A percentile compares a stretch with the other conserved stretches of the same genome.
These are phyloP conservation scores for Termitomyces sp. DNA, from an alignment of 768 basidiomycete species.

Conservation along the genomic window DNA sequence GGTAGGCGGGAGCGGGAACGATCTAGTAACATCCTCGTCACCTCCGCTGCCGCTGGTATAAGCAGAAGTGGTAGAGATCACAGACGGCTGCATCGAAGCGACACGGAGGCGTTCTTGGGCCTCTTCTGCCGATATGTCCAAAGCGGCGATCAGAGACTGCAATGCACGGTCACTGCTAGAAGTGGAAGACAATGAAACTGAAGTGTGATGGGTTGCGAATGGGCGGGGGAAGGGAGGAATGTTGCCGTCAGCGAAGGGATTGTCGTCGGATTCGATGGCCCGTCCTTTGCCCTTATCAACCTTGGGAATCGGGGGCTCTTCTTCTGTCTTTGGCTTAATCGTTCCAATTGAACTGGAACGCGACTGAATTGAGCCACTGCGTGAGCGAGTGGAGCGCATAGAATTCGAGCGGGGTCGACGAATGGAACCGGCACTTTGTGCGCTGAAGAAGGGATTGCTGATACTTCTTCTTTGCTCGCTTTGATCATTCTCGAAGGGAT, in stretches of 20 bases:
- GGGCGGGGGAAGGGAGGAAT: conserved; percentile 29
- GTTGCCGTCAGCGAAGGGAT: conserved; percentile 43
- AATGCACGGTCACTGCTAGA: conserved; percentile 54
- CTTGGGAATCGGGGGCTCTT: conserved; percentile 11
- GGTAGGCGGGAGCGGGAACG: conserved; percentile 41
- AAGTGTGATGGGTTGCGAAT: conserved; percentile 30
- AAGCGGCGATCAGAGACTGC: conserved; percentile 66
- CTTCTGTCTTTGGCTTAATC: conserved; percentile 1
- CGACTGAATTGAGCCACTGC: conserved; percentile 32
- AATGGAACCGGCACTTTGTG: conserved; percentile 18
- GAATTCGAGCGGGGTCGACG: conserved; percentile 39
- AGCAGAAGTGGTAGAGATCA: conserved; percentile 33
- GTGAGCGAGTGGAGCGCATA: conserved; percentile 32
- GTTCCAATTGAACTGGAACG: conserved; percentile 40
- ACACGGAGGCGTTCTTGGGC: conserved; percentile 51
- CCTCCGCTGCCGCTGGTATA: conserved; percentile 28
- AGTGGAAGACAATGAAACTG: conserved; percentile 36
- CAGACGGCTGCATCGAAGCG: conserved; percentile 58
- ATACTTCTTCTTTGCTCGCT: conserved; percentile 35
- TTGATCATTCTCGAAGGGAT: conserved; percentile 23
- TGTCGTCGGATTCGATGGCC: conserved; percentile 17
- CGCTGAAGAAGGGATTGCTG: conserved; percentile 43
- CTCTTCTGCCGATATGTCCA: conserved; percentile 48
- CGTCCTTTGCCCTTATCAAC: conserved; percentile 26
- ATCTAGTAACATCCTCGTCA: conserved; percentile 37